Conservation (phyloP, 495 filamentous ascomycete genomes). For the Elasticomyces elasticus region DNA sequence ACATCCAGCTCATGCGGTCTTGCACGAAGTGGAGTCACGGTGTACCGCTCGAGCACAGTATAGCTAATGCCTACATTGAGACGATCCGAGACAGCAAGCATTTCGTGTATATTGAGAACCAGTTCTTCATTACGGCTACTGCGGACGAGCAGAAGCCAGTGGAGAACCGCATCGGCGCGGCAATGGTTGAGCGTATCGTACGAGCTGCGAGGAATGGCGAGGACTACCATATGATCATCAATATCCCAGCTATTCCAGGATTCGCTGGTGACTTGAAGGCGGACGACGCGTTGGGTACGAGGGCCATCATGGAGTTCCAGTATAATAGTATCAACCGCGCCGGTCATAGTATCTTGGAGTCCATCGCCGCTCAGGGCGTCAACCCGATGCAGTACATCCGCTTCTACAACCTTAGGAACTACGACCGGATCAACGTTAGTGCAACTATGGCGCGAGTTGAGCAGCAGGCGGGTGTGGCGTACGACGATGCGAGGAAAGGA, state of each 20-base stretch:
- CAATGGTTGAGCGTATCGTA: slow-evolving; percentile 79
- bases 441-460: slow-evolving; percentile 55
- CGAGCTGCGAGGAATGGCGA: slow-evolving; percentile 61
- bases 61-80: slow-evolving; percentile 78
- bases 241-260: slow-evolving; percentile 80
- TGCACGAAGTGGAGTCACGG: slow-evolving; percentile 47
- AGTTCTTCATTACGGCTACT: slow-evolving; percentile 96
- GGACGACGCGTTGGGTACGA: slow-evolving; percentile 70
- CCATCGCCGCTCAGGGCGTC: slow-evolving; percentile 34
- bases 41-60: slow-evolving; percentile 55
- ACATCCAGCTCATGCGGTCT: slow-evolving; percentile 60
- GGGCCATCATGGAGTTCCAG: slow-evolving; percentile 95
- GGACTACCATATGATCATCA: slow-evolving; percentile 73
- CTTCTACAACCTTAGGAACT: slow-evolving; percentile 92
- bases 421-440: slow-evolving; percentile 78
- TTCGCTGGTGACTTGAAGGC: slow-evolving; percentile 82
- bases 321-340: slow-evolving; percentile 85
- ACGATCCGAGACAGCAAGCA: slow-evolving; percentile 71
- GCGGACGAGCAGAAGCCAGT: slow-evolving; percentile 66
- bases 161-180: slow-evolving; percentile 75
- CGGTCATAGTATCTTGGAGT: slow-evolving; percentile 76
- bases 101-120: slow-evolving; percentile 92
- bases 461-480: slow-evolving; percentile 57
- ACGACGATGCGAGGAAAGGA: slow-evolving; percentile 58
- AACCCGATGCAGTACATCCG: slow-evolving; percentile 58